Conservation (phyloP, 768 basidiomycete genomes). For the Imleria badia region DNA sequence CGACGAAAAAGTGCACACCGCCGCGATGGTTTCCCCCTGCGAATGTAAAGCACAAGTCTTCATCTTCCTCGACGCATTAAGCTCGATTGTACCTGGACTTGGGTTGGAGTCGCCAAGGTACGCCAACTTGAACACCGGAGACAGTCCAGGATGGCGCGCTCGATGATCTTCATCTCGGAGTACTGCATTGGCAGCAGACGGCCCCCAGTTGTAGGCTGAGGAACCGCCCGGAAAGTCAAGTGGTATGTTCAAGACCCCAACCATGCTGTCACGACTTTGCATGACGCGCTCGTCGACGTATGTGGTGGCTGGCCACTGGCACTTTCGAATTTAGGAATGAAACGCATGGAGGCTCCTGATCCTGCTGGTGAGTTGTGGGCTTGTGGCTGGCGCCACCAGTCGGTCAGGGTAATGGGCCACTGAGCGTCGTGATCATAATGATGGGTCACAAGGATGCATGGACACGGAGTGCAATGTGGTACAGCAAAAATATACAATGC, state of each 20-base stretch:
- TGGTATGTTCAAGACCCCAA: background rate
- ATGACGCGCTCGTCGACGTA: background rate
- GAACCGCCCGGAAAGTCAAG: background rate
- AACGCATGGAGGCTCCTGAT: conserved; percentile 3
- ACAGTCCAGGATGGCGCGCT: background rate
- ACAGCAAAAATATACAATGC: conserved; percentile 11
- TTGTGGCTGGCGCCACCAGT: background rate
- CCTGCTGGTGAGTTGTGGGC: conserved; percentile 2
- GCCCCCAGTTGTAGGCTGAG: background rate
- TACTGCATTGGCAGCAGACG: background rate
- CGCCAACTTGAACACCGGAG: background rate
- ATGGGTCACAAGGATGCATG: conserved; percentile 2
- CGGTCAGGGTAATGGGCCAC: background rate
- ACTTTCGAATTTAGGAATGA: background rate
- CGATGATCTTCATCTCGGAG: conserved; percentile 6
- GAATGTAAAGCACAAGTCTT: no score
- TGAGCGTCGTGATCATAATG: background rate
- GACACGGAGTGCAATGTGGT: background rate
- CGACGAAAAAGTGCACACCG: background rate
- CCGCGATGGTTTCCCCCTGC: background rate
- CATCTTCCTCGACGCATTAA: background rate
- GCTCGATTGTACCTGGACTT: background rate
- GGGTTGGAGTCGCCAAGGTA: background rate
- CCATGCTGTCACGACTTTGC: background rate
- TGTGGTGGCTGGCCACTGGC: no score